Base-by-base conservation (phyloP, 2,329 filamentous ascomycete species). In the Microdochium trichocladiopsis region DNA sequence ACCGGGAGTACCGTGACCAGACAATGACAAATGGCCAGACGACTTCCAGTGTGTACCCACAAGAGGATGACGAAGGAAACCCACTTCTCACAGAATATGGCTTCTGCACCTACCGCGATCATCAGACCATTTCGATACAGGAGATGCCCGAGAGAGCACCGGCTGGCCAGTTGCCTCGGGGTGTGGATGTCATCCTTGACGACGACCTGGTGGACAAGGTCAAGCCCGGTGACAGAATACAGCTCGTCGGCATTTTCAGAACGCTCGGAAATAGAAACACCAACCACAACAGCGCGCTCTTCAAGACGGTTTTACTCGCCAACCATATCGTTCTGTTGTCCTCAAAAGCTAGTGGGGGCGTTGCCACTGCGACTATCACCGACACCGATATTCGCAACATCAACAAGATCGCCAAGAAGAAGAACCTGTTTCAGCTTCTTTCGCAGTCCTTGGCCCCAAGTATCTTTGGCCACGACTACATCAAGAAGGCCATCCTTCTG, bases 131-230 rank as follows among this genome's bases (percentile, higher is more conserved):
- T 55, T 96, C 93, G 0, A 96, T 99, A 59, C 94, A 99, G 72
- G 94, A 99, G 74, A 99, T 99, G 94, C 94, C 94, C 1, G 94
- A 99, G 70, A 80, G 93, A 61, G 94, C 94, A 2, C 94, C 94
- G 51, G 93, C 94, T 54, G 94, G 94, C 51, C 94, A 97, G 75
- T 80, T 99, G 57, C 94, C 94, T 54, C 86, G 94, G 51, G 91
- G 93, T 52, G 94, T 99, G 18, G 94, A 99, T 70, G 92, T 97
- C 14, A 92, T 99, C 60, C 76, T 99, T 58, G 94, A 99, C 66
- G 94, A 99, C 67, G 94, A 99, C 66, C 78, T 99, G 51, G 94
- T 97, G 16, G 94, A 99, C 68, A 85, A 83, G 54, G 90, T 94
- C 55, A 99, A 99, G 72, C 94, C 94, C 10, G 94, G 94, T 49